phyloP scores from a whole-genome alignment of 306 rosid species.

The Pueraria montana region DNA sequence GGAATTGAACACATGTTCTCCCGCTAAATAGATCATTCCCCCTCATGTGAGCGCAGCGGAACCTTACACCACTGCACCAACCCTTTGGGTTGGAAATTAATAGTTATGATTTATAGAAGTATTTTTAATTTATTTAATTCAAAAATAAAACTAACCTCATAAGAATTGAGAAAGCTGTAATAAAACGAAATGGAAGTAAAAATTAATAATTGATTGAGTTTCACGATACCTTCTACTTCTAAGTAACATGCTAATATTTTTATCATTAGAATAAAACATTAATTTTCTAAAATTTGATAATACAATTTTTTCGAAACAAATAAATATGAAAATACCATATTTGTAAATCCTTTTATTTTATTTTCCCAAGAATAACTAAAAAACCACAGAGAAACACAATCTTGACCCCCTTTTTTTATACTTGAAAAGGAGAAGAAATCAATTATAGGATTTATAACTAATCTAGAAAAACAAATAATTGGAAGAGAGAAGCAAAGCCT shows the following conservation, averaged over 20 bases:
- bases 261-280: not conserved
- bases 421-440: not conserved
- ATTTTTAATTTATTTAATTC: not conserved
- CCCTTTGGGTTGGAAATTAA: too few relatives aligned
- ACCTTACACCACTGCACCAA: too few relatives aligned
- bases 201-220: not conserved
- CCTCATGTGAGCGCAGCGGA: too few relatives aligned
- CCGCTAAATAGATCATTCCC: too few relatives aligned
- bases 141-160: not conserved
- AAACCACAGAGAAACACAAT: not conserved
- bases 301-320: not conserved
- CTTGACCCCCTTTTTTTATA: not conserved
- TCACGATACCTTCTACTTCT: not conserved
- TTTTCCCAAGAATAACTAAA: not conserved
- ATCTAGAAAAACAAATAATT: not conserved
- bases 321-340: not conserved
- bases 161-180: not conserved
- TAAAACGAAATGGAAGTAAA: not conserved
- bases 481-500: not conserved
- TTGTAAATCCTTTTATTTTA: not conserved
- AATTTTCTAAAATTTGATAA: not conserved
- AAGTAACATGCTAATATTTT: not conserved
- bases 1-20: too few relatives aligned
- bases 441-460: too few relatives aligned
- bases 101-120: too few relatives aligned